Evolutionary conservation across 345 rosid species (phyloP), one percentile per base, ranked within the genome.

Genomic region (Acer saccharum): DNA sequence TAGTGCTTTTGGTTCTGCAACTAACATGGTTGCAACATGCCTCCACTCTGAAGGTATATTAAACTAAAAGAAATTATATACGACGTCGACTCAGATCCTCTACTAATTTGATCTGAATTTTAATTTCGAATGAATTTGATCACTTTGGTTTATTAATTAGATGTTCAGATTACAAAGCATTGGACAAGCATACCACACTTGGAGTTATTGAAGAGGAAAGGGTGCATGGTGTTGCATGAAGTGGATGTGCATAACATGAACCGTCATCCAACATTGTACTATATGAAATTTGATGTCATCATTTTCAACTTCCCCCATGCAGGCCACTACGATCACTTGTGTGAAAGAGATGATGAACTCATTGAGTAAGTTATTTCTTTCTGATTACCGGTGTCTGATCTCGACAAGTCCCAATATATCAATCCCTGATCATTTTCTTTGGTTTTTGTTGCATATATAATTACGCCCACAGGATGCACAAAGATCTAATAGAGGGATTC

Each of bases 1-100:
- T 8, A 5, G 7, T 0, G 25, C 57, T 2, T 80, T 75, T 27
- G 52, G 68, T 54, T 75, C 67, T 41, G 73, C 83, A 17, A 10
- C 63, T 10, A 76, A 75, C 61, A 76, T 80, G 23, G 83, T 80
- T 48, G 75, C 78, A 4, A 48, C 82, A 32, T 75, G 71, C 10
- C 69, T 71, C 46, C 50, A 62, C 63, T 75, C 72, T 2, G 0
- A 65, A 41, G 61, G 83, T 80, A 69, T 10, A 46, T 46, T 46
- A 43, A 43, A 43, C 46, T 43, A 9, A 35, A 35, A 4, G 6
- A 35, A 35, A 35, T 35, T 35, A 35, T 35, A 0, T 35, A 35
- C 1, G 46, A 7, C 10, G 7, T 8, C 2, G 27, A 25, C 27
- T 8, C 10, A 11, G 46, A 43, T 43, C 46, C 46, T 43, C 46